A percentile compares a stretch with the other conserved stretches of the same genome.
phyloP scores from a whole-genome alignment of 2,329 filamentous ascomycete genomes.

The Sporothrix protearum region DNA sequence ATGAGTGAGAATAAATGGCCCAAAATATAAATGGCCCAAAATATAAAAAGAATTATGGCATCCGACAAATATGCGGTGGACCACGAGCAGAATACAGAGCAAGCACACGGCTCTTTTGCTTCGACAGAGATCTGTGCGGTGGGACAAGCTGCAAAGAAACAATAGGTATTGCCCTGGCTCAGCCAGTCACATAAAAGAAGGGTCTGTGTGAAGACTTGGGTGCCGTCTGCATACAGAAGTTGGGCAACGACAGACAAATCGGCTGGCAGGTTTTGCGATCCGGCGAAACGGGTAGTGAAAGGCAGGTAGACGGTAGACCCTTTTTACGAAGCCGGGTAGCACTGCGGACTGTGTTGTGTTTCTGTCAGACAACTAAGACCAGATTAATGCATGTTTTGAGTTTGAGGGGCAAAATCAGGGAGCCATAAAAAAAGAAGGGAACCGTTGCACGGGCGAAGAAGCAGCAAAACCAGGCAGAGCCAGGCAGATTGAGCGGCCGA shows the following conservation, averaged over 20 bases:
- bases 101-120: not conserved
- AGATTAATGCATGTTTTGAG: not conserved
- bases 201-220: not conserved
- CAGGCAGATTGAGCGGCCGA: not conserved
- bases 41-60: not conserved
- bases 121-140: not conserved
- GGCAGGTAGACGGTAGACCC: not conserved
- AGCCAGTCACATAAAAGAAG: not conserved
- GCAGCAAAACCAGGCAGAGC: not conserved
- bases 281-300: not conserved
- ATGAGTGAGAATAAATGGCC: too few species aligned
- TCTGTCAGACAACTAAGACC: slow-evolving; percentile 12
- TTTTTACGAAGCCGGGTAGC: not conserved
- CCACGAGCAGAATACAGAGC: not conserved
- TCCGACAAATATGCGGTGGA: not conserved
- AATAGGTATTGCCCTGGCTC: not conserved
- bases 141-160: not conserved
- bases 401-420: not conserved
- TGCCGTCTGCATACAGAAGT: not conserved
- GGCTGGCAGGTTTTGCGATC: not conserved
- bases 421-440: not conserved
- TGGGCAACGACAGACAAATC: not conserved
- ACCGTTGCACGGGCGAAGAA: not conserved
- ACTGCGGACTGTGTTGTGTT: slow-evolving; percentile 1
- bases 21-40: not conserved